Percentiles rank a stretch among this genome's conserved stretches.
phyloP scores from a whole-genome alignment of 176 grass and related monocot genomes.

The bread wheat (Triticum aestivum) region IWGSC_CS_RefSeq_v2.1 NC_057798.1:623534007-623534506 shows the following conservation, averaged over 20 bases:
- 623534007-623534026: background rate
- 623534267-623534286: background rate
- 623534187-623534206: slow-evolving; percentile 6
- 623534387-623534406: background rate
- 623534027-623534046: slow-evolving; percentile 49
- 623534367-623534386: slow-evolving; percentile 65
- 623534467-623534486: slow-evolving; percentile 73
- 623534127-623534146: slow-evolving; percentile 11
- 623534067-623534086: slow-evolving; percentile 34
- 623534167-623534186: slow-evolving; percentile 14
- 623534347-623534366: slow-evolving; percentile 47
- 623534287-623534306: slow-evolving; percentile 42
- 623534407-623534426: background rate
- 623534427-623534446: slow-evolving; percentile 61
- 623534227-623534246: background rate
- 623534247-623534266: background rate
- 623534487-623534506: slow-evolving; percentile 40
- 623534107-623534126: slow-evolving; percentile 21
- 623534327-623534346: background rate
- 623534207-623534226: background rate
- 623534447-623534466: slow-evolving; percentile 43
- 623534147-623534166: background rate
- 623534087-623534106: slow-evolving; percentile 45
- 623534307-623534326: slow-evolving; percentile 46
- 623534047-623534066: slow-evolving; percentile 28